Conservation (phyloP, 768 basidiomycete genomes). For the Mycena latifolia region DNA sequence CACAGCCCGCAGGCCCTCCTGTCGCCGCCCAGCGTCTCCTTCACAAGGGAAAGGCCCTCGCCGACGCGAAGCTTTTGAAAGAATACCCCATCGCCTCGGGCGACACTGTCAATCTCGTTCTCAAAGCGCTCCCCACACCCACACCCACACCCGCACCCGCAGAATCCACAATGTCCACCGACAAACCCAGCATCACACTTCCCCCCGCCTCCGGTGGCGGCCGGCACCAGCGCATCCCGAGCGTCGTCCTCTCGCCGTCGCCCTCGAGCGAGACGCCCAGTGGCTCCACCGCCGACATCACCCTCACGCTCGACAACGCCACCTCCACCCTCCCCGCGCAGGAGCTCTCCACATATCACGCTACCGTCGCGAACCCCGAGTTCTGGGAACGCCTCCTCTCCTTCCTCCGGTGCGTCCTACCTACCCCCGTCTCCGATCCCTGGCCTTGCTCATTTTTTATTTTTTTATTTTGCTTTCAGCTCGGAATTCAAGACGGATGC, state of each 20-base stretch:
- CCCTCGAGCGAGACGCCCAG: no score
- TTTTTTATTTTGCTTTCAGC: conserved; percentile 43
- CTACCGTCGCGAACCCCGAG: conserved; percentile 77
- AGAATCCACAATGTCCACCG: no score
- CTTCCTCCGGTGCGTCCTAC: conserved; percentile 69
- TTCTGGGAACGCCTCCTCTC: conserved; percentile 83
- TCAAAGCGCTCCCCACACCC: conserved; percentile 75
- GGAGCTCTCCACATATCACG: conserved; percentile 69
- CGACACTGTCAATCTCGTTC: conserved; percentile 86
- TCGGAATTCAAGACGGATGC: conserved; percentile 52
- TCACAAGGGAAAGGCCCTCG: conserved; percentile 94
- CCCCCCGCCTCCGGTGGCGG: neutral
- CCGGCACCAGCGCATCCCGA: neutral
- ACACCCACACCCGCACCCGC: conserved; percentile 2
- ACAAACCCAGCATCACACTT: neutral
- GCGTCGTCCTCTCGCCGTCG: no score
- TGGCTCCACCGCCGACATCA: conserved; percentile 16
- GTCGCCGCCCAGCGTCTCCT: conserved; percentile 88
- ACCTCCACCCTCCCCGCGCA: conserved; percentile 48
- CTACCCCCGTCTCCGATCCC: no score
- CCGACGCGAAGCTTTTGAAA: conserved; percentile 88
- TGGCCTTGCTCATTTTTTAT: no score
- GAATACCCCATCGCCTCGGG: conserved; percentile 90
- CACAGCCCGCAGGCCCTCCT: conserved; percentile 77
- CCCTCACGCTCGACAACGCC: conserved; percentile 69